phyloP scores from a whole-genome alignment of 305 asterid species.

The Striga hermonthica region DNA sequence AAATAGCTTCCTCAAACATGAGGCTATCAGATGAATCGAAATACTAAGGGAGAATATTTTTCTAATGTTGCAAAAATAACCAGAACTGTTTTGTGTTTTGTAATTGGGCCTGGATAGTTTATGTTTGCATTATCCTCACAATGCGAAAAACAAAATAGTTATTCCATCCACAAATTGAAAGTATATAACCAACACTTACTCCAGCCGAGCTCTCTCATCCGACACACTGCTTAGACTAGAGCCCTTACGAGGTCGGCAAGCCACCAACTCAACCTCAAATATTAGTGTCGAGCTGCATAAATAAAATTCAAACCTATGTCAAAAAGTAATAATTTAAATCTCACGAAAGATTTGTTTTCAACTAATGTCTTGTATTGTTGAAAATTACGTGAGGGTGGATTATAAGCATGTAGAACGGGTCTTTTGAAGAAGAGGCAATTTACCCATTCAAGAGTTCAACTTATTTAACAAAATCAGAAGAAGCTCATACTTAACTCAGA shows the following conservation, averaged over 20 bases:
- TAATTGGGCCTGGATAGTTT: not conserved
- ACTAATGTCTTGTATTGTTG: not conserved
- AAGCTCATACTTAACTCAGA: too few species aligned
- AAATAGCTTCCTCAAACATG: not conserved
- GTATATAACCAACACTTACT: conserved; percentile 49
- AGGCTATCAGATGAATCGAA: too few species aligned
- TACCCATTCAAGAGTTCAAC: too few species aligned
- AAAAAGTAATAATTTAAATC: conserved; percentile 10
- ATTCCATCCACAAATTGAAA: not conserved
- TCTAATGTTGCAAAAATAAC: too few species aligned
- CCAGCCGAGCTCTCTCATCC: conserved; percentile 88
- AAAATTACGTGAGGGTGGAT: not conserved
- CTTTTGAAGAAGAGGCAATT: too few species aligned
- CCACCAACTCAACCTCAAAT: conserved; percentile 94
- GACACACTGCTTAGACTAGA: conserved; percentile 80
- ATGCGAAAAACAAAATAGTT: too few species aligned
- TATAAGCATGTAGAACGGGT: not conserved
- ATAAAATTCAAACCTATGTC: conserved; percentile 14
- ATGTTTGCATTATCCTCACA: too few species aligned
- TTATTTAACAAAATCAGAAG: too few species aligned
- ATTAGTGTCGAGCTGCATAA: conserved; percentile 74
- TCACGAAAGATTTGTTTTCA: conserved; percentile 1
- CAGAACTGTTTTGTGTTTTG: not conserved
- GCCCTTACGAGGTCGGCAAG: conserved; percentile 93
- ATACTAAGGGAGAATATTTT: too few species aligned